Evolutionary conservation across 495 filamentous ascomycete species (phyloP).

Genomic region (Entonaema liquescens): DNA sequence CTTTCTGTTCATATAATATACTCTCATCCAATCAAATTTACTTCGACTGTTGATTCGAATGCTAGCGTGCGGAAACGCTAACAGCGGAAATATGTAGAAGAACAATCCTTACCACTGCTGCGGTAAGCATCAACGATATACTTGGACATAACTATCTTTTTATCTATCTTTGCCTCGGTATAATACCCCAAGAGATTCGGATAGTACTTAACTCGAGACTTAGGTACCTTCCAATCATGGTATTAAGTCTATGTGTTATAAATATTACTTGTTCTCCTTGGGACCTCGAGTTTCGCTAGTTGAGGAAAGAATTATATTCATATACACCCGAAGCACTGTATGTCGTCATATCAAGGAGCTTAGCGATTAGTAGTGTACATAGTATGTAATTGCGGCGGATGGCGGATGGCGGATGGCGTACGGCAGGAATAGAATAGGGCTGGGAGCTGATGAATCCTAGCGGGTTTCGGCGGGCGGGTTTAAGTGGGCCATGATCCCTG

Average conservation of each 20-base stretch:
- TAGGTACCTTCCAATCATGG: not conserved
- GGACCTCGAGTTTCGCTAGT: not conserved
- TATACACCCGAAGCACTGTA: not conserved
- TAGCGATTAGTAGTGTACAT: not conserved
- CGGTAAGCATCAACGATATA: too few relatives aligned
- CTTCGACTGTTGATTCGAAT: not conserved
- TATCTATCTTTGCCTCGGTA: too few relatives aligned
- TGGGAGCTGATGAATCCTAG: conserved; percentile 31
- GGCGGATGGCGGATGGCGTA: not conserved
- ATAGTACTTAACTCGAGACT: not conserved
- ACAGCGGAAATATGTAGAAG: not conserved
- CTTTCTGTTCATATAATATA: not conserved
- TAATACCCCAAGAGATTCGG: not conserved
- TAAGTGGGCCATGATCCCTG: conserved; percentile 29
- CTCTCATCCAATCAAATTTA: conserved; percentile 14
- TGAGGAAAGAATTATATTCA: not conserved
- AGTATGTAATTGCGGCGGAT: too few relatives aligned
- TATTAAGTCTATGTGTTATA: not conserved
- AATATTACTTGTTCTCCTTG: not conserved
- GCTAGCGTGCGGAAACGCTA: conserved; percentile 5
- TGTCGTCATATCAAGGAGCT: not conserved
- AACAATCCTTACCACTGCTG: not conserved
- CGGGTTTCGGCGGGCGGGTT: conserved; percentile 22
- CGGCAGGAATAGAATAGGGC: conserved; percentile 31
- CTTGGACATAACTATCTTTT: too few relatives aligned